Base-by-base conservation (phyloP, 2,329 filamentous ascomycete genomes). In the Trichoderma endophyticum region DNA sequence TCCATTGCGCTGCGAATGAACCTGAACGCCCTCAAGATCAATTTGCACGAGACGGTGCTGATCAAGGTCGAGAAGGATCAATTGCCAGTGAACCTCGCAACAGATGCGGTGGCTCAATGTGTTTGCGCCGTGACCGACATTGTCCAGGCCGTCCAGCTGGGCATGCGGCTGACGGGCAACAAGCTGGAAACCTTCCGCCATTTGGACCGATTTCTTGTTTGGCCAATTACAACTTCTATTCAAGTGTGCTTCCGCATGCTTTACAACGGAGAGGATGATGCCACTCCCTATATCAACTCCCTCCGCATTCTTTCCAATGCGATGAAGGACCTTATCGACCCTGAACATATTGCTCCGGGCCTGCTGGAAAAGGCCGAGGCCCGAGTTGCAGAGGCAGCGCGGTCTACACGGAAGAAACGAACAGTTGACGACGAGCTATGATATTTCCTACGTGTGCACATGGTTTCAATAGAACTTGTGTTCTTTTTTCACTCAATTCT, bases 201-300 rank as follows among this genome's bases (percentile, higher is more conserved):
- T 14, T 24, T 62, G 39, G 39, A 63, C 60, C 39, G 57, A 14
- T 72, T 72, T n/a, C 39, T 72, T 24, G 48, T 64, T 12, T 72
- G 71, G 71, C 71, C 71, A 14, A 70, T 70, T 21, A 70, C 66
- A 6, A 59, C 59, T 7, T 60, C 71, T 11, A 70, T 72, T 24
- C 70, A 71, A 51, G 70, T 66, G 12, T 70, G 67, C 18, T 62
- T 71, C 18, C 70, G 70, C 21, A 68, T 71, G 70, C 51, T 71
- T 6, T 63, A 67, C 32, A 24, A n/a, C 39, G 54, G 54, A 12
- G 34, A 32, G 18, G 34, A 36, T 12, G 39, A 34, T 11, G 24
- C 7, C 15, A 43, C 57, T 7, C 39, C 32, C 4, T 70, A 61
- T 12, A 51, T 62, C 39, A 26, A 51, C 21, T 70, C 56, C 6